phyloP scores from a whole-genome alignment of 148 eudicot genomes.

The Vaccinium macrocarpon region DNA sequence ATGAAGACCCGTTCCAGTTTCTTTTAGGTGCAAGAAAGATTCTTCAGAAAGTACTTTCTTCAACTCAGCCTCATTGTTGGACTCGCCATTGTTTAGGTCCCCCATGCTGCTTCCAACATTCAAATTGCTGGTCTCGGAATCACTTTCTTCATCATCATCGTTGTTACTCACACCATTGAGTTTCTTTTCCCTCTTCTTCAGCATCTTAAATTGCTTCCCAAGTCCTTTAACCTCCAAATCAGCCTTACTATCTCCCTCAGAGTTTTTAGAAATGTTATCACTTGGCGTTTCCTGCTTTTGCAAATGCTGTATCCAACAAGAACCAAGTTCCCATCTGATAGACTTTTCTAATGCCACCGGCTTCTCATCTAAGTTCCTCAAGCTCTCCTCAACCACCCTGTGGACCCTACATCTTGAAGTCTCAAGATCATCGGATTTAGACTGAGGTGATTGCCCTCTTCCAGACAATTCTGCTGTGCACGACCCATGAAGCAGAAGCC shows the following conservation, averaged over 20 bases:
- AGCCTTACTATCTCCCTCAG: conserved; percentile 32
- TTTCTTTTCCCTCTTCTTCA: conserved; percentile 78
- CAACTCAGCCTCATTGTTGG: conserved; percentile 38
- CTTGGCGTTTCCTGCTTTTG: conserved; percentile 68
- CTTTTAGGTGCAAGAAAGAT: conserved; percentile 73
- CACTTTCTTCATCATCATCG: conserved; percentile 49
- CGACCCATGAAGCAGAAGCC: conserved; percentile 62
- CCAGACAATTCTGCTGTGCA: conserved; percentile 39
- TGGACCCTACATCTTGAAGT: conserved; percentile 42
- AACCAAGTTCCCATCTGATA: conserved; percentile 98
- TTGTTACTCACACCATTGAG: conserved; percentile 17
- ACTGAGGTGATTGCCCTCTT: conserved; percentile 34
- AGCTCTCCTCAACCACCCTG: conserved; percentile 60
- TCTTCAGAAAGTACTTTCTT: conserved; percentile 71
- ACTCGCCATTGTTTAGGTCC: conserved; percentile 24
- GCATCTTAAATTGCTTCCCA: conserved; percentile 81
- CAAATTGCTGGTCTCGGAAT: conserved; percentile 27
- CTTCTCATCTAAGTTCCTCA: conserved; percentile 51
- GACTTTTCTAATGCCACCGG: conserved; percentile 32
- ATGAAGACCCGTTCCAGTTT: conserved; percentile 80
- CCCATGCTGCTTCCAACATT: conserved; percentile 26
- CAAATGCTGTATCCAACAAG: conserved; percentile 95
- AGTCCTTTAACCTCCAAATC: conserved; percentile 80
- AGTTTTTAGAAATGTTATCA: conserved; percentile 41
- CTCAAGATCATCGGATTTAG: conserved; percentile 40